A percentile compares a stretch with the other conserved stretches of the same genome.
These are phyloP conservation scores for Epipyxis sp. DNA, from an alignment of 108 stramenopile genomes.

Conservation along the genomic window DNA sequence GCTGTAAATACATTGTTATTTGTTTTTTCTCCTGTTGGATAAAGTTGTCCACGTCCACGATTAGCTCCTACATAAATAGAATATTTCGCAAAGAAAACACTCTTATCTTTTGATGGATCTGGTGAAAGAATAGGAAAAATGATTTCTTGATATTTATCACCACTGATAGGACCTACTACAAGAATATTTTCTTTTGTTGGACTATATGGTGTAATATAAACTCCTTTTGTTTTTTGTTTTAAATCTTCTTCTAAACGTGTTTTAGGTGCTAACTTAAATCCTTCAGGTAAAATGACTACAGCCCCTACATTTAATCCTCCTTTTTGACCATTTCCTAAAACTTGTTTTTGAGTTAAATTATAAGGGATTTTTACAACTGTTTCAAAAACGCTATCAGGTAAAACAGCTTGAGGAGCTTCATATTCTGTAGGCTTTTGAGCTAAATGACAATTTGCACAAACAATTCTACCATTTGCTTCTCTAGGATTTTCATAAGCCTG, in stretches of 20 bases:
- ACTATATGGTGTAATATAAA: constrained; percentile 27
- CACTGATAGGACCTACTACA: constrained; percentile 14
- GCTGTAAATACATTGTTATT: constrained; percentile 22
- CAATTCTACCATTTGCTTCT: constrained; percentile 13
- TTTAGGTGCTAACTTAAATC: constrained; percentile 30
- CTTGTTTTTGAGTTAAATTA: constrained; percentile 22
- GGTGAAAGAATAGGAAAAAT: constrained; percentile 24
- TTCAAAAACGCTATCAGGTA: constrained; percentile 10
- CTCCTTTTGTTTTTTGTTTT: constrained; percentile 28
- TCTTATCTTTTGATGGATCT: constrained; percentile 27
- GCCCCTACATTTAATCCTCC: constrained; percentile 27
- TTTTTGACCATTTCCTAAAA: constrained; percentile 32
- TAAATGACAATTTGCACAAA: constrained; percentile 17
- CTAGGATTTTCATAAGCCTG: constrained; percentile 27
- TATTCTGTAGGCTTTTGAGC: constrained; percentile 1
- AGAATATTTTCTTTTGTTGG: constrained; percentile 22
- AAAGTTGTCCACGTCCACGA: constrained; percentile 28
- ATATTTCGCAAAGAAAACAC: constrained; percentile 25
- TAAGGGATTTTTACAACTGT: constrained; percentile 28
- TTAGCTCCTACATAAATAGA: constrained; percentile 30
- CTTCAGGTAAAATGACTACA: constrained; percentile 25
- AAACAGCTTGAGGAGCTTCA: not conserved
- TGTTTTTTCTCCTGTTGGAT: constrained; percentile 32
- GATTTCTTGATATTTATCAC: constrained; percentile 29
- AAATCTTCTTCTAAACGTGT: constrained; percentile 13